phyloP scores from a whole-genome alignment of 352 stramenopile genomes.

The Pythium rhizo-oryzae region DNA sequence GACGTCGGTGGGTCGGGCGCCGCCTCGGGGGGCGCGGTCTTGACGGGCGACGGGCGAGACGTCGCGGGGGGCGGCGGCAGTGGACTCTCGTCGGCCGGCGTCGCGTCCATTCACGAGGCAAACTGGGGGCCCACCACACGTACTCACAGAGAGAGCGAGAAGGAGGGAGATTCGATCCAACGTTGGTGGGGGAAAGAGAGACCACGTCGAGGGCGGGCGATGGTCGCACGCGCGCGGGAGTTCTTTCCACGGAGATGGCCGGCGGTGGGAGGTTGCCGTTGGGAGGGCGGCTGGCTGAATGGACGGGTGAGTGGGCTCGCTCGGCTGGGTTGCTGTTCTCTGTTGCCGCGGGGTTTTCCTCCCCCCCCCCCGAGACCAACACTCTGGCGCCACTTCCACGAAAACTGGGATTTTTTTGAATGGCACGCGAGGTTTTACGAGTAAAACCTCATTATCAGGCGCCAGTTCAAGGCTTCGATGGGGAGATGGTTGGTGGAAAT shows the following conservation, averaged over 20 bases:
- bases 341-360: constrained; percentile 10
- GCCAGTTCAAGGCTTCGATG: constrained; percentile 10
- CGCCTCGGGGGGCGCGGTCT: constrained; percentile 1
- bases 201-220: no score
- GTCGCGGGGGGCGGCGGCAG: neutral
- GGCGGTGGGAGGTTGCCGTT: neutral
- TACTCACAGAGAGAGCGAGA: no score
- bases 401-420: constrained; percentile 25
- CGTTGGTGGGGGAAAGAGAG: no score
- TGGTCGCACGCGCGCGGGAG: neutral
- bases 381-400: constrained; percentile 19
- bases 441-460: constrained; percentile 27
- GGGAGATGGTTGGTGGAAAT: constrained; percentile 23
- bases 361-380: constrained; percentile 16
- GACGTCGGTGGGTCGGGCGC: neutral
- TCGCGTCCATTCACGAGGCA: constrained; percentile 28
- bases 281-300: constrained; percentile 18
- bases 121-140: no score
- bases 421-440: constrained; percentile 19
- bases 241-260: neutral
- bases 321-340: constrained; percentile 21
- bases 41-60: constrained; percentile 9
- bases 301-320: constrained; percentile 1
- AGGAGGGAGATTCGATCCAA: no score
- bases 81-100: neutral